Evolutionary conservation across 1,284 basidiomycete species (phyloP).

Genomic region (Rhizoctonia solani): DNA sequence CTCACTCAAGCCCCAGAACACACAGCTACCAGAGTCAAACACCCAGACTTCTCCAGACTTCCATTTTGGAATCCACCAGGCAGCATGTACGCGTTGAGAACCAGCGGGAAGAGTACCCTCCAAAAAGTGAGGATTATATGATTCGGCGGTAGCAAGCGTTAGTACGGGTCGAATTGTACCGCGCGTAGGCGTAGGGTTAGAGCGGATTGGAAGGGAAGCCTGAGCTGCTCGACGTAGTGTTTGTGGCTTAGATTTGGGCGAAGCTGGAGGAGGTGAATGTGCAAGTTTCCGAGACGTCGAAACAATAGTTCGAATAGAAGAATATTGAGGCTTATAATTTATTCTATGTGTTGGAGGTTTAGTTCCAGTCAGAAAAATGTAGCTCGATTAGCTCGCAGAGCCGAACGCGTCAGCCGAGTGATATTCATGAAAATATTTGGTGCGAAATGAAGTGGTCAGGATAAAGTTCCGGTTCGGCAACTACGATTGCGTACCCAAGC

Average conservation of each 20-base stretch:
- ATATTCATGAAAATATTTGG: conserved; percentile 1
- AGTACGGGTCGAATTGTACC: conserved; percentile 72
- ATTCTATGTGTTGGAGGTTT: too few relatives aligned
- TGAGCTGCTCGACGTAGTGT: conserved; percentile 70
- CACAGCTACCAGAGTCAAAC: conserved; percentile 82
- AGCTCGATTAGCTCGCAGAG: too few relatives aligned
- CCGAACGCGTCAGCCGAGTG: neutral
- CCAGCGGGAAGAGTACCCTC: conserved; percentile 56
- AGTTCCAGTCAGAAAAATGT: too few relatives aligned
- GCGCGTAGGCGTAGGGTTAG: conserved; percentile 77
- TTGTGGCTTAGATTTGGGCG: conserved; percentile 55
- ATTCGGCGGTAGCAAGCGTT: conserved; percentile 76
- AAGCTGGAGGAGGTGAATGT: conserved; percentile 11
- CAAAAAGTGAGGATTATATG: conserved; percentile 65
- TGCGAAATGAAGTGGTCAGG: conserved; percentile 28
- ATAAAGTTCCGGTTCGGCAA: too few relatives aligned
- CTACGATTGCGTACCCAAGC: too few relatives aligned
- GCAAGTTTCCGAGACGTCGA: neutral
- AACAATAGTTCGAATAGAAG: neutral
- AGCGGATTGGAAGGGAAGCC: conserved; percentile 74
- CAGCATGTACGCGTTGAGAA: conserved; percentile 65
- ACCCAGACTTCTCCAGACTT: conserved; percentile 84
- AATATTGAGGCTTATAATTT: neutral
- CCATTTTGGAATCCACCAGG: conserved; percentile 68
- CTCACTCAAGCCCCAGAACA: conserved; percentile 87